Conservation (phyloP, 129 eudicot genomes). For the Flaveria bidentis region DNA sequence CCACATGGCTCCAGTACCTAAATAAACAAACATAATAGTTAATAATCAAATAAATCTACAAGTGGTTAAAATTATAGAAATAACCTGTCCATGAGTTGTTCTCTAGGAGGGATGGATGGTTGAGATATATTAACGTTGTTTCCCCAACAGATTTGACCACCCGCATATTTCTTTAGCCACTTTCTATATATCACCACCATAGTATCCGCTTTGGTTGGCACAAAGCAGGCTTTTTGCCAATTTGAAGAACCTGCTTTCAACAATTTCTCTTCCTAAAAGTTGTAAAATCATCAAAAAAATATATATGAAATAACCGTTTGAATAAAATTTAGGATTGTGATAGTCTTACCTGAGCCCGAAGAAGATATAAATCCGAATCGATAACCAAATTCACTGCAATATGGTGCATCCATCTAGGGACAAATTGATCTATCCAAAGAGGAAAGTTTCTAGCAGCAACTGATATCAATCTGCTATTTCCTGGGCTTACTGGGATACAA, state of each 20-base stretch:
- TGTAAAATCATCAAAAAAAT: background rate
- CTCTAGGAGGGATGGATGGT: background rate
- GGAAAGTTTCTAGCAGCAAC: background rate
- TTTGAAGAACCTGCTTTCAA: background rate
- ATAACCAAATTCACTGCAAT: background rate
- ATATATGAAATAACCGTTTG: background rate
- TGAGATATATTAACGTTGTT: background rate
- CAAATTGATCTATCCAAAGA: background rate
- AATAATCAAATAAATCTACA: background rate
- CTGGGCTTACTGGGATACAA: background rate
- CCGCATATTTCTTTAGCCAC: slow-evolving; percentile 1
- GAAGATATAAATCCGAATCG: background rate
- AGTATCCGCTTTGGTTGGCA: background rate
- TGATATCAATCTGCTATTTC: background rate
- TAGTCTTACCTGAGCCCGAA: slow-evolving; percentile 8
- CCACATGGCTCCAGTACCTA: background rate
- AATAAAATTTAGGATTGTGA: background rate
- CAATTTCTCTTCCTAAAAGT: background rate
- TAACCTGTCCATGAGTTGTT: background rate
- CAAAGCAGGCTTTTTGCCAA: slow-evolving; percentile 2
- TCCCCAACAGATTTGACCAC: background rate
- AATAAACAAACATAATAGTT: background rate
- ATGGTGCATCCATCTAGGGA: slow-evolving; percentile 4
- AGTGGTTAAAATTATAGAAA: background rate
- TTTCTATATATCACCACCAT: background rate